Evolutionary conservation across 345 rosid genomes (phyloP), one percentile per base, ranked within the genome.

Genomic region (Abelmoschus esculentus): DNA sequence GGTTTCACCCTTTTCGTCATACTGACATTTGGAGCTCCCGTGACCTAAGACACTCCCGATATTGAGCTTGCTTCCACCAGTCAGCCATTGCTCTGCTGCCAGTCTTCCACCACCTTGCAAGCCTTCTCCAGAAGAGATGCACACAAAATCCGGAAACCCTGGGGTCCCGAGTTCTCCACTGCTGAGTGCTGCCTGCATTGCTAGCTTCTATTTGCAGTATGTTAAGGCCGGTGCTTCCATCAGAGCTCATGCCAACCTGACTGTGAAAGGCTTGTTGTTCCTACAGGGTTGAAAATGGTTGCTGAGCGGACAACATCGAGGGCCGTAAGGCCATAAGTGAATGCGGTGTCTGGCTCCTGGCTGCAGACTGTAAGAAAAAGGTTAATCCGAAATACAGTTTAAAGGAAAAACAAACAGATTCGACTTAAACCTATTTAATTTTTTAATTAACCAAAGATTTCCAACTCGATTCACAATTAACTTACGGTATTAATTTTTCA

Each of bases 221-320:
- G 81, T 83, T 84, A 49, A 85, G 84, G 36, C 92, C 91, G 0
- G 82, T 26, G 72, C 81, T 79, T 72, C 87, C 89, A 6, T 83
- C 86, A 0, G 90, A 90, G 80, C 83, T 89, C 89, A 91, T 90
- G 74, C 96, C 97, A 1, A 92, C 92, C 86, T 95, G 98, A 79
- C 89, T 75, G 47, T 91, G 96, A 82, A 95, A 71, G 14, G 83
- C 84, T 77, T 86, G 87, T 63, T 93, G 97, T 69, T 95, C 96
- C 72, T 8, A 93, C 92, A 4, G 90, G 4, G 18, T 82, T n/a
- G 96, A 83, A 69, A 69, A 87, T 60, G 87, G 93, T 71, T 89
- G 97, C 75, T 88, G 98, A 31, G 84, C 69, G 68, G 89, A 95
- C 78, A 90, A 19, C 96, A 90, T 88, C 63, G 99, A 91, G 26